Conservation (phyloP, 768 basidiomycete species). For the Suillus tomentosus region DNA sequence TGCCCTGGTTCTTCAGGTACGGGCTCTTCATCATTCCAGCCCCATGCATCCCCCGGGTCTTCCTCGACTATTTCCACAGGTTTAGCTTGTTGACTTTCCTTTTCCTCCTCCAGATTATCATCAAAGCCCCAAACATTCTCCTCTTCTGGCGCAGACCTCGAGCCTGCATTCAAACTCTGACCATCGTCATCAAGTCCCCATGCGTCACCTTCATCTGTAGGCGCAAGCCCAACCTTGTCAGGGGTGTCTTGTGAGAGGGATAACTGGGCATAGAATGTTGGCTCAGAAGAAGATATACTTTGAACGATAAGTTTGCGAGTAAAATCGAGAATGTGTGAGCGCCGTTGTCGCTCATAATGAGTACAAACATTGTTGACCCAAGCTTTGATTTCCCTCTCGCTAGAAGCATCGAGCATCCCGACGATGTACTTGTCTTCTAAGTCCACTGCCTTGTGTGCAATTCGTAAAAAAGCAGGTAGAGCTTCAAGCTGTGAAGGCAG, state of each 20-base stretch:
- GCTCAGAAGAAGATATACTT: constrained; percentile 19
- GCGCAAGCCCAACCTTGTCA: not conserved
- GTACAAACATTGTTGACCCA: constrained; percentile 71
- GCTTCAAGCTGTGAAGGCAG: constrained; percentile 64
- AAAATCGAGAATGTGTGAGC: constrained; percentile 64
- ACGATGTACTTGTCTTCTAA: constrained; percentile 65
- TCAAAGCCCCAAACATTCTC: constrained; percentile 55
- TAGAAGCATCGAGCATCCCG: constrained; percentile 46
- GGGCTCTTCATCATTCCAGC: constrained; percentile 62
- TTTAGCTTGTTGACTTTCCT: constrained; percentile 21
- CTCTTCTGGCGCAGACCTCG: constrained; percentile 35
- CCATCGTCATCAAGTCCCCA: constrained; percentile 49
- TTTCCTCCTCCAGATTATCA: constrained; percentile 40
- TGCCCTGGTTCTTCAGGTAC: constrained; percentile 33
- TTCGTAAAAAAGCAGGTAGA: constrained; percentile 62
- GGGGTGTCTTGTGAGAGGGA: constrained; percentile 13
- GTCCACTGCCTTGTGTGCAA: constrained; percentile 56
- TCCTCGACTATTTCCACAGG: constrained; percentile 20
- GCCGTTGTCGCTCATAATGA: constrained; percentile 80
- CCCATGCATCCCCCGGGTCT: constrained; percentile 70
- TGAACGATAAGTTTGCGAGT: constrained; percentile 56
- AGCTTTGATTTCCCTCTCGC: constrained; percentile 55
- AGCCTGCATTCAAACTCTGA: constrained; percentile 27
- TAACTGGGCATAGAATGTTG: constrained; percentile 31
- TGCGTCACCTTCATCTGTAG: constrained; percentile 35